Percentiles rank a stretch among this genome's conserved stretches.
These are phyloP conservation scores for Senna siamea DNA, from an alignment of 306 rosid genomes.

Conservation along the genomic window DNA sequence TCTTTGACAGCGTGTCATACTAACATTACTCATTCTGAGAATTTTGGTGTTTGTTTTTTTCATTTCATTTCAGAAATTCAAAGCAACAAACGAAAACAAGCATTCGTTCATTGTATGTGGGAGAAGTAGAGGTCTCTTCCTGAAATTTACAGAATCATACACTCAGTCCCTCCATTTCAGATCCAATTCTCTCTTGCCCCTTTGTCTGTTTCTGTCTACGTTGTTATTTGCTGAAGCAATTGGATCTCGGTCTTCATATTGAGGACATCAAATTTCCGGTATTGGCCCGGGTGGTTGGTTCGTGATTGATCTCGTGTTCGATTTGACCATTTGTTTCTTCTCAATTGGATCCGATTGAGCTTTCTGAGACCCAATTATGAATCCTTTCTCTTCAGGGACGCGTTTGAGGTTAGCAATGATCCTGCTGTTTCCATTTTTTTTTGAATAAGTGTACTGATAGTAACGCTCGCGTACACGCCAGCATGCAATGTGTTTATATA, in stretches of 20 bases:
- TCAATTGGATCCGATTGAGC: constrained; percentile 65
- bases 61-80: constrained; percentile 7
- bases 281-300: constrained; percentile 23
- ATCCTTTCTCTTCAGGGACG: constrained; percentile 97
- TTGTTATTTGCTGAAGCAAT: constrained; percentile 43
- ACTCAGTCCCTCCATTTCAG: constrained; percentile 55
- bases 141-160: constrained; percentile 32
- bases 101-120: constrained; percentile 43
- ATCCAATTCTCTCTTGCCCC: constrained; percentile 57
- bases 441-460: constrained; percentile 38
- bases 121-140: constrained; percentile 32
- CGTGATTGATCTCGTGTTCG: constrained; percentile 39
- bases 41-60: neutral
- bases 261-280: constrained; percentile 27
- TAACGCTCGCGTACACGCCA: neutral
- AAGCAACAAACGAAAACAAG: constrained; percentile 6
- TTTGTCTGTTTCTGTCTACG: neutral
- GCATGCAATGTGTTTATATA: constrained; percentile 30
- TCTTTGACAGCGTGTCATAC: neutral
- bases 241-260: constrained; percentile 67
- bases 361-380: constrained; percentile 70
- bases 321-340: constrained; percentile 9
- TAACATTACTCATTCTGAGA: neutral
- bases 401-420: constrained; percentile 77
- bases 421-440: constrained; percentile 28